phyloP scores from a whole-genome alignment of 352 stramenopile genomes.

The Pythium oligandrum region DNA sequence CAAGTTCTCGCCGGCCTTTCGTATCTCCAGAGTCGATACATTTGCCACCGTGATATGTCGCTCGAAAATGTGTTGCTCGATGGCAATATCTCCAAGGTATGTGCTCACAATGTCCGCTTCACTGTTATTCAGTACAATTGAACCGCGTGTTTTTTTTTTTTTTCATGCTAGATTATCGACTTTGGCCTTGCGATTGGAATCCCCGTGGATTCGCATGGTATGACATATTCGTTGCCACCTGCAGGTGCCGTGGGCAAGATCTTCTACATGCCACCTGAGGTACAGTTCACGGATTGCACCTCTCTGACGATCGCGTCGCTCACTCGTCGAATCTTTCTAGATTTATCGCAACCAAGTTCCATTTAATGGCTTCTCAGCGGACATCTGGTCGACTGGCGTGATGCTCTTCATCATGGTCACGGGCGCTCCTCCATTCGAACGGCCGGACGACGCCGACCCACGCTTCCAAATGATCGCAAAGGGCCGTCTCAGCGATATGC shows the following conservation, averaged over 20 bases:
- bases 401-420: conserved; percentile 96
- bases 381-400: conserved; percentile 93
- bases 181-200: conserved; percentile 84
- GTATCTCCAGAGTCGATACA: conserved; percentile 80
- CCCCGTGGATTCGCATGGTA: conserved; percentile 74
- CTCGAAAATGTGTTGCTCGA: conserved; percentile 84
- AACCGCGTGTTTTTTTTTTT: not conserved
- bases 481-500: conserved; percentile 77
- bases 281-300: conserved; percentile 16
- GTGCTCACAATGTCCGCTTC: not conserved
- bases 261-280: conserved; percentile 88
- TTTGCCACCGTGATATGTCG: conserved; percentile 87
- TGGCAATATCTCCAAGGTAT: conserved; percentile 77
- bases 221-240: conserved; percentile 82
- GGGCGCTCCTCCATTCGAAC: conserved; percentile 89
- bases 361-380: conserved; percentile 89
- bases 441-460: conserved; percentile 71
- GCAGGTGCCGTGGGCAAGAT: conserved; percentile 84
- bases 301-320: not conserved
- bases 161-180: conserved; percentile 67
- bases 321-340: conserved; percentile 20
- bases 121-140: too few species aligned
- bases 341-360: conserved; percentile 88
- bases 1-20: conserved; percentile 76
- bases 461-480: conserved; percentile 84